Evolutionary conservation across 371 early-diverging fungal species (phyloP).

Genomic region (Lichtheimia ornata): DNA sequence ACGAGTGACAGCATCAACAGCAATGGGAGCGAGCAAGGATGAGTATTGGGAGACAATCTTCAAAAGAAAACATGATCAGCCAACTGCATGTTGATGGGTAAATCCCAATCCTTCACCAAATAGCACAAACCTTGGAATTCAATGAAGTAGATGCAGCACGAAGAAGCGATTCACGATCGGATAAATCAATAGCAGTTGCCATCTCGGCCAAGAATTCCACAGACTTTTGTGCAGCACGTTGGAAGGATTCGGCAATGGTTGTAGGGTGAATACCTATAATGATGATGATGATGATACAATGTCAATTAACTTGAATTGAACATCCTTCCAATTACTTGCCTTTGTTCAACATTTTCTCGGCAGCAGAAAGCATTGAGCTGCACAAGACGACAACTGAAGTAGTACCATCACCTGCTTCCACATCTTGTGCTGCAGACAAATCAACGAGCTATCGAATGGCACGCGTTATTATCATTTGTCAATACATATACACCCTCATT

Average conservation of each 20-base stretch:
- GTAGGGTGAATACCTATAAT: conserved; percentile 96
- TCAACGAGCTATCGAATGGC: conserved; percentile 78
- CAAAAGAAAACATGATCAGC: no score
- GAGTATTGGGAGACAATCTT: conserved; percentile 98
- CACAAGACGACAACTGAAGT: conserved; percentile 99
- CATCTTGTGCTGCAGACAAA: conserved; percentile 98
- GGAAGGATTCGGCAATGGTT: conserved; percentile 93
- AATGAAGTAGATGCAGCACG: conserved; percentile 95
- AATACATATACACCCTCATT: neutral
- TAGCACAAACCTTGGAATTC: conserved; percentile 79
- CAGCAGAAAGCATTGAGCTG: conserved; percentile 89
- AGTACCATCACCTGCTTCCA: conserved; percentile 99
- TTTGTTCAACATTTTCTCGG: conserved; percentile 90
- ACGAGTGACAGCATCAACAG: conserved; percentile 94
- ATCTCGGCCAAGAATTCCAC: conserved; percentile 84
- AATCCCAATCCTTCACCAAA: conserved; percentile 2
- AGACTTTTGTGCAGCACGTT: conserved; percentile 80
- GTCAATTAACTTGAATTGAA: neutral
- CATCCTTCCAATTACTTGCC: conserved; percentile 45
- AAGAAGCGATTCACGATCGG: conserved; percentile 86
- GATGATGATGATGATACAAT: neutral
- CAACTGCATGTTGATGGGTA: no score
- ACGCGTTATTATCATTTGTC: neutral
- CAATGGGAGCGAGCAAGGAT: conserved; percentile 91
- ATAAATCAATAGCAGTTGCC: conserved; percentile 77